These are phyloP conservation scores for Exobasidium cylindrosporum DNA, from an alignment of 1,284 basidiomycete species.

Conservation along the genomic window DNA sequence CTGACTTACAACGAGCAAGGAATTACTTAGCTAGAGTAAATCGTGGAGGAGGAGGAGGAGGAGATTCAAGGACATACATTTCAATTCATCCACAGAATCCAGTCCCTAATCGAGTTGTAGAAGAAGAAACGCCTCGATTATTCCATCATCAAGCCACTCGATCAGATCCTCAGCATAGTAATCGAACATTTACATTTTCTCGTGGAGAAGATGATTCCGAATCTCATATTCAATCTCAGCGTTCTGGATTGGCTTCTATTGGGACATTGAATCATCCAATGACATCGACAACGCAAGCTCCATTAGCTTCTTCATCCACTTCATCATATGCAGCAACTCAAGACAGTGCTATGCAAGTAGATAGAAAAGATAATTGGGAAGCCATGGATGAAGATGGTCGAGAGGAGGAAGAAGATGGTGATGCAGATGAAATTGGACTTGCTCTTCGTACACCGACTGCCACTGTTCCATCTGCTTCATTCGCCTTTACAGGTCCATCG, in stretches of 20 bases:
- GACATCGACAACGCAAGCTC: too few relatives aligned
- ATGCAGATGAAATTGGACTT: not conserved
- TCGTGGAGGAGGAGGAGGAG: too few relatives aligned
- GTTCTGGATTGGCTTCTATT: not conserved
- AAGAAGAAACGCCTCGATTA: too few relatives aligned
- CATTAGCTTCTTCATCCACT: not conserved
- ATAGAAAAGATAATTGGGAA: not conserved
- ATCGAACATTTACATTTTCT: too few relatives aligned
- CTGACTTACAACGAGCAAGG: not conserved
- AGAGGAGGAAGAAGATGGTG: not conserved
- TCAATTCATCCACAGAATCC: too few relatives aligned
- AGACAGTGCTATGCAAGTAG: not conserved
- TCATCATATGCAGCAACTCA: not conserved
- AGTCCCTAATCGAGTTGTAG: too few relatives aligned
- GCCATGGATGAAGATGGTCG: not conserved
- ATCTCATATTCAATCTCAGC: too few relatives aligned
- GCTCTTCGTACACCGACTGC: not conserved
- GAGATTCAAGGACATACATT: not conserved
- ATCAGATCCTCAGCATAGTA: not conserved
- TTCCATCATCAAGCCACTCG: not conserved
- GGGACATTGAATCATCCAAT: not conserved
- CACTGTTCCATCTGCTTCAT: not conserved
- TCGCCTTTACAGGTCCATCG: not conserved
- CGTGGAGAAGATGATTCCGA: too few relatives aligned
- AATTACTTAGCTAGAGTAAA: not conserved